Conservation (phyloP, 2,329 filamentous ascomycete genomes). For the Aureobasidium pullulans region DNA sequence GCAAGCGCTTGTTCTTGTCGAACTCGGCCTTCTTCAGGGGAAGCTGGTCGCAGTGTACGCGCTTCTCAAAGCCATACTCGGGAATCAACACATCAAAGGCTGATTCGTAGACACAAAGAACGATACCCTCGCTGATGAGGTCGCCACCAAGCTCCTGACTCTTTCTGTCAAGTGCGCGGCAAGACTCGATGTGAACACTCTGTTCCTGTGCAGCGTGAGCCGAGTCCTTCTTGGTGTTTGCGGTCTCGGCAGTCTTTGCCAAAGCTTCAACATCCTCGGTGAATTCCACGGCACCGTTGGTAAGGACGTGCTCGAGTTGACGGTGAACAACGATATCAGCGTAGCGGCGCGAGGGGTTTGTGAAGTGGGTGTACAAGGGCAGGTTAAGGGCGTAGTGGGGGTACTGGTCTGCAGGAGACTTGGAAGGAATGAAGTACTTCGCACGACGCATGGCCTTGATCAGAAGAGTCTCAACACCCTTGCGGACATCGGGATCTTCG, state of each 20-base stretch:
- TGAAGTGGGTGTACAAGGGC: constrained; percentile 94
- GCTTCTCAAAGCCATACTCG: constrained; percentile 98
- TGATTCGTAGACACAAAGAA: constrained; percentile 95
- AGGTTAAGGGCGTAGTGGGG: constrained; percentile 89
- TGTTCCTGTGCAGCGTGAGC: constrained; percentile 96
- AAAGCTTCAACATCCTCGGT: constrained; percentile 81
- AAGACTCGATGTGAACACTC: constrained; percentile 96
- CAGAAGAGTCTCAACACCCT: constrained; percentile 94
- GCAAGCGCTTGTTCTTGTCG: constrained; percentile 86
- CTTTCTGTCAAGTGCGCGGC: constrained; percentile 89
- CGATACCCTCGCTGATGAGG: constrained; percentile 89
- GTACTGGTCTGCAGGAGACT: constrained; percentile 67
- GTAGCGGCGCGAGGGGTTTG: constrained; percentile 88
- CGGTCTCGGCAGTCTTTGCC: constrained; percentile 86
- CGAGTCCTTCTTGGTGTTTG: constrained; percentile 98
- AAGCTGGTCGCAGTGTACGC: constrained; percentile 96
- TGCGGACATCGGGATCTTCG: constrained; percentile 78
- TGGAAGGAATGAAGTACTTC: constrained; percentile 86
- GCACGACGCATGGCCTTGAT: constrained; percentile 94
- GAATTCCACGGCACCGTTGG: constrained; percentile 71
- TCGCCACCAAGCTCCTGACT: constrained; percentile 81
- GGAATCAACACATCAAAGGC: constrained; percentile 97
- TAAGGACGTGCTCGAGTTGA: constrained; percentile 76
- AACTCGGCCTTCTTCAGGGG: constrained; percentile 99
- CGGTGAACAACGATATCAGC: constrained; percentile 93